Percentiles rank a stretch among this genome's conserved stretches.
Conservation (phyloP, 345 rosid genomes). For the Citrus cavaleriei region DNA sequence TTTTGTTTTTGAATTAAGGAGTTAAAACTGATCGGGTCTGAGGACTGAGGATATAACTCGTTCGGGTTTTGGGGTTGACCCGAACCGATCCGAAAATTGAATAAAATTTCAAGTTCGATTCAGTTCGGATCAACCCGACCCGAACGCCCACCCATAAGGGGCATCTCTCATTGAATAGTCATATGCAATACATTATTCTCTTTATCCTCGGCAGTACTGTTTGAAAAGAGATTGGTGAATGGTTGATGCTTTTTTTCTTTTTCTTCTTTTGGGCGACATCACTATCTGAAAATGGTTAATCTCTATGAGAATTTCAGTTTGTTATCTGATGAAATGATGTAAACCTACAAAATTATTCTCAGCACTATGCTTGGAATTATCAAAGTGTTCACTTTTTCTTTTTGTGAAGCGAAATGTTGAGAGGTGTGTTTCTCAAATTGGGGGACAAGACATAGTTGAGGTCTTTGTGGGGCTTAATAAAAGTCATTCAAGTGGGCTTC, state of each 20-base stretch:
- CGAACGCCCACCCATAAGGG: too few species aligned
- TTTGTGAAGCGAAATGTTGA: slow-evolving; percentile 12
- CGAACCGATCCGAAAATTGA: rapidly evolving
- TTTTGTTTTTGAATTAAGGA: too few species aligned
- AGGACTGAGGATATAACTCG: too few species aligned
- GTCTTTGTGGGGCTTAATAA: slow-evolving; percentile 17
- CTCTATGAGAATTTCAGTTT: slow-evolving; percentile 3
- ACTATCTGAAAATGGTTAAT: neutral
- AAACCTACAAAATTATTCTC: slow-evolving; percentile 6
- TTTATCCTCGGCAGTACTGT: neutral
- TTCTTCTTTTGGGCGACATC: slow-evolving; percentile 3
- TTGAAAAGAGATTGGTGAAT: neutral
- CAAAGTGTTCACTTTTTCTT: slow-evolving; percentile 1
- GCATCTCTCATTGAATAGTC: neutral
- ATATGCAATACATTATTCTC: neutral
- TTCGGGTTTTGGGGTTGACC: too few species aligned
- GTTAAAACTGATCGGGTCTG: too few species aligned
- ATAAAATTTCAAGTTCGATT: too few species aligned
- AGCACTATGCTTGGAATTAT: slow-evolving; percentile 17
- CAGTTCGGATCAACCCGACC: too few species aligned
- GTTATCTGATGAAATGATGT: slow-evolving; percentile 4
- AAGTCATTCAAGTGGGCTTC: slow-evolving; percentile 21
- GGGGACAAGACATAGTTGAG: slow-evolving; percentile 36
- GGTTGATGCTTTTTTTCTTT: neutral
- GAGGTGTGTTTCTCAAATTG: slow-evolving; percentile 15